Conservation (phyloP, 345 rosid genomes). For the Punica granatum region DNA sequence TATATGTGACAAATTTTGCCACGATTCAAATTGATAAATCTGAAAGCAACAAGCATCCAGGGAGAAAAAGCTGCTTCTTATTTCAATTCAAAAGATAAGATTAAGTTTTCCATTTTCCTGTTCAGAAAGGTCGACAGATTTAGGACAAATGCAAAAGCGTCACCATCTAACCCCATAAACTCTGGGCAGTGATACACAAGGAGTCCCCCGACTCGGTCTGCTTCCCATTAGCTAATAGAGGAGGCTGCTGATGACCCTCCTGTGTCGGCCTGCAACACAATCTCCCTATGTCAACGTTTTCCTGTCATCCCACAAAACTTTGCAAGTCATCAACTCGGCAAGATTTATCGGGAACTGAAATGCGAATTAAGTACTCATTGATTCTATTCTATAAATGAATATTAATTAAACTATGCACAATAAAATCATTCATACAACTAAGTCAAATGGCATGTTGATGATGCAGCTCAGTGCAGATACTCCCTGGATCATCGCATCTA, state of each 20-base stretch:
- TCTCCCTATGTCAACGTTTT: constrained; percentile 29
- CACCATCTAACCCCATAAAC: constrained; percentile 13
- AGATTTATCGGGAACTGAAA: neutral
- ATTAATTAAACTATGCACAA: no score
- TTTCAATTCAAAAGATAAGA: neutral
- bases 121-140: neutral
- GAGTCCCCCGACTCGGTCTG: neutral
- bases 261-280: constrained; percentile 35
- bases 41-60: no score
- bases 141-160: neutral
- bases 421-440: neutral
- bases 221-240: neutral
- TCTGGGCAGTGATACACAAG: constrained; percentile 10
- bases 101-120: neutral
- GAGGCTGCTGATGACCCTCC: constrained; percentile 6
- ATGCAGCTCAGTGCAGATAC: neutral
- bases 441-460: neutral
- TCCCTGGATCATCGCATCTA: neutral
- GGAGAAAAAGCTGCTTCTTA: no score
- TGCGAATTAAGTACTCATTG: neutral
- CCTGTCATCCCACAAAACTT: constrained; percentile 21
- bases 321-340: neutral
- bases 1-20: no score
- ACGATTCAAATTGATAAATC: no score
- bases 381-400: neutral